Evolutionary conservation across 2,329 filamentous ascomycete species (phyloP), one percentile per base, ranked within the genome.

Genomic region (Microsporum audouinii): DNA sequence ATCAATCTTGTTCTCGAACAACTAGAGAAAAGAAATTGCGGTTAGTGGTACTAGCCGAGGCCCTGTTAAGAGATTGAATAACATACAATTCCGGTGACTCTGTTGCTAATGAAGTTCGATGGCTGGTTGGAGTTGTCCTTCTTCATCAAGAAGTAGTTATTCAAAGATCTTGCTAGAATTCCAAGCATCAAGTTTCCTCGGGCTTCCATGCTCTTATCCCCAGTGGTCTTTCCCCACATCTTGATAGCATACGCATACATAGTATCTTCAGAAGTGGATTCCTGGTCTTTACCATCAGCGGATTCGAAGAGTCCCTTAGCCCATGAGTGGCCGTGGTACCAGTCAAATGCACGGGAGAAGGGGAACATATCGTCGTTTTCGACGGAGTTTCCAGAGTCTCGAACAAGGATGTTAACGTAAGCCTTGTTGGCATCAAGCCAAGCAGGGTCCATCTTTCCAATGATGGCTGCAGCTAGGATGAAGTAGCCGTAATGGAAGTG

Each of bases 1-100:
- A 72, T 97, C 89, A 60, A 91, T 82, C 76, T 97, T 97, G 78
- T 96, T 96, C 75, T 97, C 92, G 69, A 96, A 97, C 6, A 95
- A 71, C 75, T 78, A 57, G 38, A 59, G 5, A 4, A 23, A 23
- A 36, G 12, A 55, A 36, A 14, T 14, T 51, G 23, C 5, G 33
- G 57, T 59, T 39, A 61, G 33, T 27, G 41, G 3, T 31, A 7
- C 2, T 36, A 10, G 14, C 38, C 14, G 4, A 31, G n/a, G 10
- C 2, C 38, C 8, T 38, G 33, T 34, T 4, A 10, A 5, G 31
- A 27, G 7, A 10, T 39, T 6, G 27, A 17, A 29, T 5, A 7
- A 72, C 75, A 69, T 68, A 77, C 74, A 65, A 85, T 84, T 14
- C 82, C 83, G 0, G 80, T 78, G 5, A 82, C 79, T 74, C 88